Conservation (phyloP, 352 stramenopile species). For the Phytophthora sp. region DNA sequence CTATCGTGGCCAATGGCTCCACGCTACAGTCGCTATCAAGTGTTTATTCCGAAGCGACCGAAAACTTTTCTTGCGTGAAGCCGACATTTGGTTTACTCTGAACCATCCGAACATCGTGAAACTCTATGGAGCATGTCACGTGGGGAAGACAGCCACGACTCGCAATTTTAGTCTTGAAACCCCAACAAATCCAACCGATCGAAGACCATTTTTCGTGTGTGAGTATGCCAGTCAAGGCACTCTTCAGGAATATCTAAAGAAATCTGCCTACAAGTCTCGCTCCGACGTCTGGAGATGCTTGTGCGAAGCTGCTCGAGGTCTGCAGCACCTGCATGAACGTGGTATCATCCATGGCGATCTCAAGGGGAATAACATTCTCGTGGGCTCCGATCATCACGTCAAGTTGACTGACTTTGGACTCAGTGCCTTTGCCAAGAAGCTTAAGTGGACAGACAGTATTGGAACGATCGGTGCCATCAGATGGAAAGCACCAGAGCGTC, state of each 20-base stretch:
- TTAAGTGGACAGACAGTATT: slow-evolving; percentile 10
- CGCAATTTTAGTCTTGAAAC: slow-evolving; percentile 26
- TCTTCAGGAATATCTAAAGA: slow-evolving; percentile 34
- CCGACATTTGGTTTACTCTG: slow-evolving; percentile 42
- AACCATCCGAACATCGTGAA: slow-evolving; percentile 51
- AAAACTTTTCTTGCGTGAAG: slow-evolving; percentile 42
- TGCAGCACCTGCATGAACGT: slow-evolving; percentile 39
- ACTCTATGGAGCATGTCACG: slow-evolving; percentile 46
- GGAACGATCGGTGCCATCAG: slow-evolving; percentile 31
- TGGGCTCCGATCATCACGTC: slow-evolving; percentile 44
- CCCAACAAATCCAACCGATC: slow-evolving; percentile 12
- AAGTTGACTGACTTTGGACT: slow-evolving; percentile 50
- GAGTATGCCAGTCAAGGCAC: slow-evolving; percentile 38
- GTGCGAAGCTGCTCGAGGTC: slow-evolving; percentile 33
- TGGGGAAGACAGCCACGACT: slow-evolving; percentile 23
- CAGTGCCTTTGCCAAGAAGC: slow-evolving; percentile 30
- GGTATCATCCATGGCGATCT: slow-evolving; percentile 81
- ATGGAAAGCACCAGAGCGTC: slow-evolving; percentile 44
- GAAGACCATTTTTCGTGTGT: slow-evolving; percentile 43
- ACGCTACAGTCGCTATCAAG: slow-evolving; percentile 46
- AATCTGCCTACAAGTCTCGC: slow-evolving; percentile 15
- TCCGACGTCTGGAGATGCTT: slow-evolving; percentile 29
- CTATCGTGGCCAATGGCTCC: slow-evolving; percentile 36
- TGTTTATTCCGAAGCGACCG: slow-evolving; percentile 35
- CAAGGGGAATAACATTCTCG: slow-evolving; percentile 87